A percentile compares a stretch with the other conserved stretches of the same genome.
phyloP scores from a whole-genome alignment of 208 protist genomes.

The Leishmania guyanensis region DNA sequence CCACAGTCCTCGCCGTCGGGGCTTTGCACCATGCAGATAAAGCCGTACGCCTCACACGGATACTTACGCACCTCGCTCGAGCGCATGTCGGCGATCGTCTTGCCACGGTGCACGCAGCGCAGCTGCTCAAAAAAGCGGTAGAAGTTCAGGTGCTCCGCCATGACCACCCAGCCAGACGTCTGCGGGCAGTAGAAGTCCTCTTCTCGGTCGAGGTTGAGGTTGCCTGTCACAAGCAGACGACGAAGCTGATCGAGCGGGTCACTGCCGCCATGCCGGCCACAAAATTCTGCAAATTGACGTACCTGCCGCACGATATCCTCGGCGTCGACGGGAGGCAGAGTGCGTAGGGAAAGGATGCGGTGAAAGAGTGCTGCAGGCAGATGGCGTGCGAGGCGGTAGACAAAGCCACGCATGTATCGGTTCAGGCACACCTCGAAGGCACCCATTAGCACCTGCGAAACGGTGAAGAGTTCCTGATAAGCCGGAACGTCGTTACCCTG shows the following conservation, averaged over 20 bases:
- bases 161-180: slow-evolving; percentile 95
- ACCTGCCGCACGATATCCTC: slow-evolving; percentile 55
- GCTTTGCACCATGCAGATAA: slow-evolving; percentile 99
- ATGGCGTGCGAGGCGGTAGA: slow-evolving; percentile 57
- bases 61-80: slow-evolving; percentile 98
- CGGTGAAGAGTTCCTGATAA: slow-evolving; percentile 97
- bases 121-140: slow-evolving; percentile 99
- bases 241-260: slow-evolving; percentile 64
- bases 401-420: slow-evolving; percentile 56
- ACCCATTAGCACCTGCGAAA: slow-evolving; percentile 94
- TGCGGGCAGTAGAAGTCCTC: slow-evolving; percentile 91
- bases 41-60: slow-evolving; percentile 99
- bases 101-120: slow-evolving; percentile 97
- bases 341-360: slow-evolving; percentile 39
- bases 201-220: slow-evolving; percentile 83
- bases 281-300: slow-evolving; percentile 59
- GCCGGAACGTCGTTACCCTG: slow-evolving; percentile 96
- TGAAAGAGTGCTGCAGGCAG: slow-evolving; percentile 61
- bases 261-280: slow-evolving; percentile 32
- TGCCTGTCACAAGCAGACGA: slow-evolving; percentile 83
- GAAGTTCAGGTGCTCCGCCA: slow-evolving; percentile 99
- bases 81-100: slow-evolving; percentile 98
- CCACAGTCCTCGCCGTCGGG: slow-evolving; percentile 99
- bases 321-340: slow-evolving; percentile 17
- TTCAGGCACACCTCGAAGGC: slow-evolving; percentile 91